These are phyloP conservation scores for Aplosporella prunicola DNA, from an alignment of 2,329 filamentous ascomycete genomes.

Conservation along the genomic window DNA sequence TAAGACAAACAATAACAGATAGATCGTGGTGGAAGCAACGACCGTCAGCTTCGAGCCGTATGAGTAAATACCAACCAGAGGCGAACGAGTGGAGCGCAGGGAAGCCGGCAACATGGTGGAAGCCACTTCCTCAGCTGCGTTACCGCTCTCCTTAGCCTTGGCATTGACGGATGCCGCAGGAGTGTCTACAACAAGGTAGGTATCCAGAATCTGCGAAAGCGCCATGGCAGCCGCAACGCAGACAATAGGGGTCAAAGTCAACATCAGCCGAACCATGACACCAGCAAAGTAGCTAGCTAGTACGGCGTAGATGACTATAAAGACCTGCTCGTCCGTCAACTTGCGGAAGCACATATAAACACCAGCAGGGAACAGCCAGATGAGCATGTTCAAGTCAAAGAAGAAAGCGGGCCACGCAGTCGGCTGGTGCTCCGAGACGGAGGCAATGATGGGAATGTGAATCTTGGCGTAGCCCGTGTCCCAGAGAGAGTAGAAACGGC, in stretches of 20 bases:
- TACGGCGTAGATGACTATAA: conserved; percentile 93
- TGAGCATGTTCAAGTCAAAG: conserved; percentile 95
- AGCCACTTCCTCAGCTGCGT: conserved; percentile 30
- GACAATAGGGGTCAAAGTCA: conserved; percentile 91
- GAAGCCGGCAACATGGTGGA: conserved; percentile 45
- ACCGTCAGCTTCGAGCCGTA: conserved; percentile 71
- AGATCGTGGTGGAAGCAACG: conserved; percentile 61
- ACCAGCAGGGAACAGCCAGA: conserved; percentile 98
- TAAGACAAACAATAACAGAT: conserved; percentile 85
- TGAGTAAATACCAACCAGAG: conserved; percentile 75
- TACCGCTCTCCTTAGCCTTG: conserved; percentile 37
- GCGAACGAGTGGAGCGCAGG: conserved; percentile 62
- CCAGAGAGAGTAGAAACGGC: conserved; percentile 98
- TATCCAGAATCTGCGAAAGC: conserved; percentile 78
- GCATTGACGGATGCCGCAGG: conserved; percentile 38
- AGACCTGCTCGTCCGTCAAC: conserved; percentile 92
- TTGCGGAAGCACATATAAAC: conserved; percentile 97
- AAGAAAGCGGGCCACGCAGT: conserved; percentile 99
- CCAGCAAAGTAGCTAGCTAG: conserved; percentile 96
- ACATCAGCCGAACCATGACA: conserved; percentile 98
- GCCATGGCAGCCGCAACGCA: conserved; percentile 89
- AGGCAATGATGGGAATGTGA: conserved; percentile 98
- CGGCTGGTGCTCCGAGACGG: conserved; percentile 98
- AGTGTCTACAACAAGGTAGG: conserved; percentile 59
- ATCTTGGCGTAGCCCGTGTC: conserved; percentile 98